Evolutionary conservation across 2,329 filamentous ascomycete genomes (phyloP).

Genomic region (Calonectria pseudoreteaudii): DNA sequence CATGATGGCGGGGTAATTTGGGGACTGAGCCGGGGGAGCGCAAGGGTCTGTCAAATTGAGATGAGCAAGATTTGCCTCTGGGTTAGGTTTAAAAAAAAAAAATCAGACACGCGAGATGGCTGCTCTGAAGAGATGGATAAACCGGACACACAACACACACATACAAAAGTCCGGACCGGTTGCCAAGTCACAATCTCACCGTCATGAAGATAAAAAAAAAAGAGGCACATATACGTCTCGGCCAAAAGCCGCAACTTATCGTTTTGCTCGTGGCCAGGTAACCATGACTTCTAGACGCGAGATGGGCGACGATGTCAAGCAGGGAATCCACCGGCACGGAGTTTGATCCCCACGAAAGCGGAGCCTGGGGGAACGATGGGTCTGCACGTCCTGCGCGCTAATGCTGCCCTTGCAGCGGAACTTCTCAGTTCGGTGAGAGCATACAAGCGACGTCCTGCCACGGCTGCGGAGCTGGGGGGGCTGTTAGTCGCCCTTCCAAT

Average conservation of each 20-base stretch:
- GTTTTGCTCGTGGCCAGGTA: background rate
- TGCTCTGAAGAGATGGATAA: background rate
- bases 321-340: background rate
- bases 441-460: background rate
- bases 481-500: background rate
- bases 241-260: constrained; percentile 9
- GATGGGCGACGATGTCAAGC: background rate
- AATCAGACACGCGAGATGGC: background rate
- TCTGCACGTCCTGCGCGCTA: constrained; percentile 17
- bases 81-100: constrained; percentile 2
- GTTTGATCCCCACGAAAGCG: constrained; percentile 25
- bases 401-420: constrained; percentile 26
- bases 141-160: background rate
- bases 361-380: constrained; percentile 25
- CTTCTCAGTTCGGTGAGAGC: constrained; percentile 23
- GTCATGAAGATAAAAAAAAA: background rate
- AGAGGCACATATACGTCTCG: background rate
- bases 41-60: background rate
- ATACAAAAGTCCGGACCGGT: background rate
- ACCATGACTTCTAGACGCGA: background rate
- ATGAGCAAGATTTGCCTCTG: background rate
- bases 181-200: background rate
- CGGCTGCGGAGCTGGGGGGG: background rate
- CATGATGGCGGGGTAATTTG: constrained; percentile 28
- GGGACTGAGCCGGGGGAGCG: background rate